Evolutionary conservation across 495 filamentous ascomycete species (phyloP).

Genomic region (Tuber microsphaerosporum): DNA sequence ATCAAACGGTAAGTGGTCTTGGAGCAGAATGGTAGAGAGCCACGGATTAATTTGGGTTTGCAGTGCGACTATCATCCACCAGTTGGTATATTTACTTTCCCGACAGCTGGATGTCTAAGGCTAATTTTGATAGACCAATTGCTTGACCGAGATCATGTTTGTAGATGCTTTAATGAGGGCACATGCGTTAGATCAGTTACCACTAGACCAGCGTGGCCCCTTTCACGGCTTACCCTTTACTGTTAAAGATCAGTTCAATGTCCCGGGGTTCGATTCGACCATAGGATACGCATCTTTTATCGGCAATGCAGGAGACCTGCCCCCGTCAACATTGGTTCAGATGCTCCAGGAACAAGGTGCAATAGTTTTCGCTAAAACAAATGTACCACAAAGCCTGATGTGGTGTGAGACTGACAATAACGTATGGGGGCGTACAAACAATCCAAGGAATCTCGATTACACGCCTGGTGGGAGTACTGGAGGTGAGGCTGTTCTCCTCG

Average conservation of each 20-base stretch:
- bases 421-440: conserved; percentile 51
- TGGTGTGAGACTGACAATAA: conserved; percentile 53
- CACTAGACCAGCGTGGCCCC: conserved; percentile 49
- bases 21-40: background rate
- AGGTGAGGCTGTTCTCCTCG: conserved; percentile 57
- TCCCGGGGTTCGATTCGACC: conserved; percentile 57
- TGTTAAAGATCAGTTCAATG: conserved; percentile 65
- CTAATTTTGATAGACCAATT: conserved; percentile 46
- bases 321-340: conserved; percentile 46
- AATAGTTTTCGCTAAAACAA: conserved; percentile 43
- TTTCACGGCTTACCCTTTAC: conserved; percentile 62
- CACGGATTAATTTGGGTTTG: conserved; percentile 9
- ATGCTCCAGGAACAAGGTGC: conserved; percentile 48
- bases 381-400: conserved; percentile 44
- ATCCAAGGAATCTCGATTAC: conserved; percentile 47
- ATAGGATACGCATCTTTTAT: conserved; percentile 53
- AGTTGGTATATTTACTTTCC: conserved; percentile 43
- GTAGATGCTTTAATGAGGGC: conserved; percentile 56
- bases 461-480: conserved; percentile 57
- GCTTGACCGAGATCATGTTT: conserved; percentile 60
- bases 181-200: conserved; percentile 53
- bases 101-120: background rate
- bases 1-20: conserved; percentile 47
- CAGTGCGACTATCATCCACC: conserved; percentile 45
- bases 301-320: conserved; percentile 45